phyloP scores from a whole-genome alignment of 1,139 yeast species.

The Pichia sp. region DNA sequence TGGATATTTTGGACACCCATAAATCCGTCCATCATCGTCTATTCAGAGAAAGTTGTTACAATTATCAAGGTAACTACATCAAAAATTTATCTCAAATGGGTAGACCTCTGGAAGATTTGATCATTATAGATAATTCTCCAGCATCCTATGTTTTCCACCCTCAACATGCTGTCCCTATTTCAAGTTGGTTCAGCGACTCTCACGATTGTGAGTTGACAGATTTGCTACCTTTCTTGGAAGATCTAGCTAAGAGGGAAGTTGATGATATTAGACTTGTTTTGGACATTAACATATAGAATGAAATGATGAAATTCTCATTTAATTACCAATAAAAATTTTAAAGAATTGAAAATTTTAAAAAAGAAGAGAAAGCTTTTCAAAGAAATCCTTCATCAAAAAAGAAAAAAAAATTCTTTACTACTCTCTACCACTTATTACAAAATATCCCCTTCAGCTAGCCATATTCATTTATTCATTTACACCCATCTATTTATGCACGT shows the following conservation, averaged over 20 bases:
- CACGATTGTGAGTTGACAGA: slow-evolving; percentile 94
- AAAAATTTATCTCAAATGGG: slow-evolving; percentile 93
- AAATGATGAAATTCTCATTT: background rate
- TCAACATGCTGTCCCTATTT: slow-evolving; percentile 95
- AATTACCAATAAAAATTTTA: background rate
- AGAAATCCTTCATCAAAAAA: background rate
- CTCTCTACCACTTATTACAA: background rate
- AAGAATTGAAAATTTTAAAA: background rate
- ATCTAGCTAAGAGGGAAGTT: slow-evolving; percentile 62
- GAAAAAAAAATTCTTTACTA: background rate
- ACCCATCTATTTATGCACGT: background rate
- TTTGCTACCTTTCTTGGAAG: slow-evolving; percentile 85
- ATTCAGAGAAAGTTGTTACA: slow-evolving; percentile 80
- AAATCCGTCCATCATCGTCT: slow-evolving; percentile 82
- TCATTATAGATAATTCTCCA: slow-evolving; percentile 94
- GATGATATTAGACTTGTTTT: slow-evolving; percentile 80
- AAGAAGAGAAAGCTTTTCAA: background rate
- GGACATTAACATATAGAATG: slow-evolving; percentile 56
- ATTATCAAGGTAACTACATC: slow-evolving; percentile 87
- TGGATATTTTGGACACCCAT: slow-evolving; percentile 77
- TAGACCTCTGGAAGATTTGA: slow-evolving; percentile 77
- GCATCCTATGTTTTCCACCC: slow-evolving; percentile 97
- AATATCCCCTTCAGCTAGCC: background rate
- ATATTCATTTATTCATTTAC: background rate
- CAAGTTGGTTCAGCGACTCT: slow-evolving; percentile 97